A percentile compares a stretch with the other conserved stretches of the same genome.
These are phyloP conservation scores for Dorcoceras hygrometricum DNA, from an alignment of 257 asterid species.

Conservation along the genomic window DNA sequence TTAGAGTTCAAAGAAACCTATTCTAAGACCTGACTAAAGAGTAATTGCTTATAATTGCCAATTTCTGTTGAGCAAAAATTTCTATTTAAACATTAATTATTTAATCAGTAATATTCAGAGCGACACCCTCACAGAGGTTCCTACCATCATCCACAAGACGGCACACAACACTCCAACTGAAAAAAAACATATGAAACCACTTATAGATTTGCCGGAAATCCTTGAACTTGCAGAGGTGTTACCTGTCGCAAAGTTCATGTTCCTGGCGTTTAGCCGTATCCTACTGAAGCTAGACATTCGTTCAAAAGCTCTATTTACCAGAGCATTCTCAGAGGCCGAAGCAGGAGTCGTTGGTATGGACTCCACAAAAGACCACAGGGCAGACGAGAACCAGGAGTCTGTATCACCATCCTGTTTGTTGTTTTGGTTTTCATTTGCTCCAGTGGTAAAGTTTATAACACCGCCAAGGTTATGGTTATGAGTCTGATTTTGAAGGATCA, in stretches of 20 bases:
- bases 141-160: constrained; percentile 58
- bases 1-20: too few relatives aligned
- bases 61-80: background rate
- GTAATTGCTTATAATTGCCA: too few relatives aligned
- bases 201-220: constrained; percentile 42
- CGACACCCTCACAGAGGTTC: constrained; percentile 31
- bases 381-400: constrained; percentile 76
- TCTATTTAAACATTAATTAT: background rate
- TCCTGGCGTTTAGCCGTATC: constrained; percentile 49
- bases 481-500: constrained; percentile 34
- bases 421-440: constrained; percentile 47
- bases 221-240: constrained; percentile 49
- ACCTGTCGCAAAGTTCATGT: constrained; percentile 52
- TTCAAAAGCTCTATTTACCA: constrained; percentile 74
- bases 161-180: constrained; percentile 79
- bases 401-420: constrained; percentile 50
- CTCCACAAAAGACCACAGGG: constrained; percentile 89
- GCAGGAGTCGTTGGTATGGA: constrained; percentile 97
- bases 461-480: constrained; percentile 30
- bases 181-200: constrained; percentile 52
- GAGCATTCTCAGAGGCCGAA: constrained; percentile 84
- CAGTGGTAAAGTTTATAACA: constrained; percentile 42
- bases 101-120: constrained; percentile 15
- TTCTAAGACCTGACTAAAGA: too few relatives aligned
- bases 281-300: constrained; percentile 93